Evolutionary conservation across 2,329 filamentous ascomycete genomes (phyloP), one percentile per base, ranked within the genome.

Genomic region (Beauveria rudraprayagi): DNA sequence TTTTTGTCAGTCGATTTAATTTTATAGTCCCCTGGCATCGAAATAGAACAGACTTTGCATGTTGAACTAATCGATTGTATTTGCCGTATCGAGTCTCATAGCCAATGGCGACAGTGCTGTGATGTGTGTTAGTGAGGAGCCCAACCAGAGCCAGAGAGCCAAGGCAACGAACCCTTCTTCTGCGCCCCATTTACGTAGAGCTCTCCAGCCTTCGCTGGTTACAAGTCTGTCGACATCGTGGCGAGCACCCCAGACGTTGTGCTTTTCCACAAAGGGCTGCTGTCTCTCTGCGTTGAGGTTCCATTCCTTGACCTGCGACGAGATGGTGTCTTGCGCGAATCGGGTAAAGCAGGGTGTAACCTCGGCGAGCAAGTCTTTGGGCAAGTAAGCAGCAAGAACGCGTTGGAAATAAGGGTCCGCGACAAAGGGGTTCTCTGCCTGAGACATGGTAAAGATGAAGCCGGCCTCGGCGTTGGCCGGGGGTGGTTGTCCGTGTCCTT

Each of bases 161-260:
- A n/a, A n/a, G n/a, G n/a, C n/a, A n/a, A 41, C 56, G 8, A 56
- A 60, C 62, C 62, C 62, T 57, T 63, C 47, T 14, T 48, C 26
- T 8, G 48, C 54, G 5, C 62, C 62, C 62, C 62, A 63, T 56
- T 53, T 50, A 5, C 60, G 59, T 5, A 63, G 56, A 11, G 34
- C n/a, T 46, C 53, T 53, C 62, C 62, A 63, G 28, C 62, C 62
- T 16, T 63, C 59, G 50, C 62, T 63, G 1, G 62, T 63, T 2
- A 63, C 50, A n/a, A 63, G 59, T n/a, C 55, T 56, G 44, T 63
- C 62, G 8, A 60, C 60, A 14, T 59, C 55, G 47, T 63, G 59
- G 3, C 59, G 41, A 14, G 47, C 61, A 6, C 63, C 63, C 63
- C 63, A 64, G 1, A 63, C 48, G 10, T 60, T 61, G 43, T 64